A percentile compares a stretch with the other conserved stretches of the same genome.
These are phyloP conservation scores for Phalaenopsis hybrid DNA, from an alignment of 116 monocot species.

Conservation along the genomic window DNA sequence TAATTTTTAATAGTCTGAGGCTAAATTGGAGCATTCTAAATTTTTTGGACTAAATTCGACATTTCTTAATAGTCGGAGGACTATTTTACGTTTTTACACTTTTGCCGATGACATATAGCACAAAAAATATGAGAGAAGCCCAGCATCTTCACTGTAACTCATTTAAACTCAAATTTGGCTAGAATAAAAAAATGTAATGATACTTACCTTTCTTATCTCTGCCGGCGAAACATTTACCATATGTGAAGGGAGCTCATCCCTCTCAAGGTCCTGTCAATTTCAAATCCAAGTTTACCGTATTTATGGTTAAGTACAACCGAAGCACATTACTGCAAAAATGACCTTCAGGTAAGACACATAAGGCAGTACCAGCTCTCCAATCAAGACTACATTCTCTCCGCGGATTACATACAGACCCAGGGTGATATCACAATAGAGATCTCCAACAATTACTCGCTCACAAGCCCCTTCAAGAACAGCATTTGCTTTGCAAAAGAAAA, in stretches of 20 bases:
- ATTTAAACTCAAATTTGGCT: not conserved
- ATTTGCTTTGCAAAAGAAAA: conserved; percentile 53
- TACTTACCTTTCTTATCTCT: conserved; percentile 65
- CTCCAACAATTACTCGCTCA: conserved; percentile 84
- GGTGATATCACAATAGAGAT: conserved; percentile 82
- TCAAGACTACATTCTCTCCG: conserved; percentile 88
- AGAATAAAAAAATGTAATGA: not conserved
- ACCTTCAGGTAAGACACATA: not conserved
- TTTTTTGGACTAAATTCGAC: too few relatives aligned
- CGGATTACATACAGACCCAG: conserved; percentile 92
- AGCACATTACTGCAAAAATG: not conserved
- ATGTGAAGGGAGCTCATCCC: conserved; percentile 76
- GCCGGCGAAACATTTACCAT: conserved; percentile 72
- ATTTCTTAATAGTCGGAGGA: too few relatives aligned
- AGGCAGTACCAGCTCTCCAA: conserved; percentile 77
- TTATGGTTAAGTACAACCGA: not conserved
- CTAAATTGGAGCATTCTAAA: too few relatives aligned
- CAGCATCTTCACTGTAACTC: not conserved
- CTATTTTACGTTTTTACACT: too few relatives aligned
- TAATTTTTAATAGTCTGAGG: too few relatives aligned
- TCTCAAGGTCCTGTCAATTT: conserved; percentile 51
- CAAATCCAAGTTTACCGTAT: not conserved
- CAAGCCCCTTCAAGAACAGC: conserved; percentile 93
- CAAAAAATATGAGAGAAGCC: too few relatives aligned
- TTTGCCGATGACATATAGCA: too few relatives aligned